phyloP scores from a whole-genome alignment of 2,329 filamentous ascomycete genomes.

The Seiridium unicorne region DNA sequence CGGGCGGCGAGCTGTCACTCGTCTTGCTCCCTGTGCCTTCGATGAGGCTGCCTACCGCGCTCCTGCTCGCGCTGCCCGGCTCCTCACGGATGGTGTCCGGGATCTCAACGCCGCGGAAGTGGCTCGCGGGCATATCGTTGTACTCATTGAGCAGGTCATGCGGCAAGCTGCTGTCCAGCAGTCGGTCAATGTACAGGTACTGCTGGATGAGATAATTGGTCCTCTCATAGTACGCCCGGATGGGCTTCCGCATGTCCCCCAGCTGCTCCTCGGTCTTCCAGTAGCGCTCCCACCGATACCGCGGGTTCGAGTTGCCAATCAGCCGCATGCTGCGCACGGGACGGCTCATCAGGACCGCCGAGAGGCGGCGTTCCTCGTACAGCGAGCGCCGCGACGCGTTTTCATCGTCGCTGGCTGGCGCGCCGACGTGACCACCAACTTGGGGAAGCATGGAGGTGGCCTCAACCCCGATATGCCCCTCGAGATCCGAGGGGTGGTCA shows the following conservation, averaged over 20 bases:
- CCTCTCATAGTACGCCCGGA: constrained; percentile 85
- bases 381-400: constrained; percentile 38
- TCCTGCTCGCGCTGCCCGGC: constrained; percentile 33
- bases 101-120: constrained; percentile 56
- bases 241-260: constrained; percentile 65
- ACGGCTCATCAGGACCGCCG: constrained; percentile 60
- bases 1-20: neutral
- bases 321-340: constrained; percentile 81
- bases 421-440: neutral
- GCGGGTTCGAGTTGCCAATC: constrained; percentile 83
- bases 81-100: constrained; percentile 79
- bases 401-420: constrained; percentile 35
- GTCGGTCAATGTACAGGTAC: constrained; percentile 88
- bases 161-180: constrained; percentile 89
- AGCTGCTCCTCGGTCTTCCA: constrained; percentile 80
- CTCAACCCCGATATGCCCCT: constrained; percentile 16
- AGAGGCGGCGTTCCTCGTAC: constrained; percentile 58
- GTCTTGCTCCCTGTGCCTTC: constrained; percentile 6
- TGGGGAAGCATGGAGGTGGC: constrained; percentile 6
- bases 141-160: constrained; percentile 92
- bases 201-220: constrained; percentile 87
- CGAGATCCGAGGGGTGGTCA: constrained; percentile 16
- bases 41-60: constrained; percentile 21
- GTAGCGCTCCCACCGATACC: constrained; percentile 84
- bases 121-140: constrained; percentile 58